Evolutionary conservation across 2,329 filamentous ascomycete species (phyloP), one percentile per base, ranked within the genome.

Genomic region (Ramularia collo-cygni): DNA sequence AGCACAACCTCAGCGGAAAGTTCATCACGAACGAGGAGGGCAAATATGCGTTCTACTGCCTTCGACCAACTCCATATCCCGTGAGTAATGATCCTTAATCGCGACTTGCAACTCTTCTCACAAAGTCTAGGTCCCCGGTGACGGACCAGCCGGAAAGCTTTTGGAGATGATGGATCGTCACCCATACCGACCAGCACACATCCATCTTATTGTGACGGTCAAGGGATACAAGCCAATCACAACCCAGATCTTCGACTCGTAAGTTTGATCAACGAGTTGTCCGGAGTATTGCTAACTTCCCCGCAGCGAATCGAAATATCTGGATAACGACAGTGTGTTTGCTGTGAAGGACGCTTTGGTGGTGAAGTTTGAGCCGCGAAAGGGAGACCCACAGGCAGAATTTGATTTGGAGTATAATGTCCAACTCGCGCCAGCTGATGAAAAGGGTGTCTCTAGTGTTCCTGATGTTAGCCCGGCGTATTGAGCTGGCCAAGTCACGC

Each of bases 1-100:
- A 88, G 41, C 78, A 79, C 63, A 89, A 89, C 59, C 70, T 89
- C 15, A 74, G 84, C 3, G 85, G 85, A 4, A 77, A 78, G 32
- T 86, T 88, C 57, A 71, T 67, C 36, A 86, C 83, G 1, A 79
- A 82, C 46, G 42, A 40, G 2, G 43, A 49, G 15, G 48, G 48
- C 8, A 37, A 51, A 31, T 51, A 51, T 33, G 46, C 46, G 10
- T 47, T 51, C 12, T 49, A 51, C 38, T 44, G 39, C 30, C 35
- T 51, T 9, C 37, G 66, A 28, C 48, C 48, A 3, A 51, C 48
- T 2, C 48, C 48, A 18, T 51, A 51, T 24, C 48, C 48, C 12
- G 48, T 24, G 15, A 17, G 24, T 32, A 31, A 8, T 21, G n/a
- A n/a, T n/a, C n/a, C n/a, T 14, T 12, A n/a, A 28, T 12, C 21